Base-by-base conservation (phyloP, 371 early-diverging fungal species). In the Mucor saturninus region DNA sequence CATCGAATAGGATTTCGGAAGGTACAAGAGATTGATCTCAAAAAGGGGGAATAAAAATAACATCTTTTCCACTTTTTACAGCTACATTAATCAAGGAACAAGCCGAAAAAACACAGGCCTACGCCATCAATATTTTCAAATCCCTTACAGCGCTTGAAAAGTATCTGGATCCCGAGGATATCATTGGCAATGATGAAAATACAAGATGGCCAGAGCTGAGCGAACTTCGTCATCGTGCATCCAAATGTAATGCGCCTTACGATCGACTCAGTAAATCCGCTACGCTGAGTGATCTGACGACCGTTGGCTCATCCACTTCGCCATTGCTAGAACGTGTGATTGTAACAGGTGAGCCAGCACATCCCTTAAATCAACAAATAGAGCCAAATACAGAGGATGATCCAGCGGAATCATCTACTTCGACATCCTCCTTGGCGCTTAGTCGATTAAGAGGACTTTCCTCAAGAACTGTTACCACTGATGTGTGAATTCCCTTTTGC, bases 1-100 rank as follows among this genome's bases (percentile, higher is more conserved):
- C 52, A n/a, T 56, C 65, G 6, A 69, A 69, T 10, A 68, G 59
- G 49, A 6, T 69, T 13, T 35, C 69, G 50, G 69, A 75, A 63
- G 69, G 74, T 72, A 42, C 26, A 30, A 32, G 35, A 38, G 5
- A 21, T 21, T 21, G 21, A 21, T 21, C 21, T 21, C 21, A 40
- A 32, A 54, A 28, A 2, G 38, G 11, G 1, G 51, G 51, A 21
- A 3, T 30, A 9, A 30, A 2, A 10, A 2, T 15, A 14, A 35
- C 13, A n/a, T 28, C 30, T 28, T 31, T 15, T 39, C 11, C 21
- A 43, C 21, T 0, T 21, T 21, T 28, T 35, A 8, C 8, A 74
- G 74, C 43, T 10, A 43, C 31, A 8, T 26, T 31, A 3, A 54
- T 72, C 2, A 72, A 62, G 59, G 38, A 51, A n/a, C 69, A 72